Evolutionary conservation across 2,329 filamentous ascomycete genomes (phyloP), one percentile per base, ranked within the genome.

Genomic region (Venturia oleaginea): DNA sequence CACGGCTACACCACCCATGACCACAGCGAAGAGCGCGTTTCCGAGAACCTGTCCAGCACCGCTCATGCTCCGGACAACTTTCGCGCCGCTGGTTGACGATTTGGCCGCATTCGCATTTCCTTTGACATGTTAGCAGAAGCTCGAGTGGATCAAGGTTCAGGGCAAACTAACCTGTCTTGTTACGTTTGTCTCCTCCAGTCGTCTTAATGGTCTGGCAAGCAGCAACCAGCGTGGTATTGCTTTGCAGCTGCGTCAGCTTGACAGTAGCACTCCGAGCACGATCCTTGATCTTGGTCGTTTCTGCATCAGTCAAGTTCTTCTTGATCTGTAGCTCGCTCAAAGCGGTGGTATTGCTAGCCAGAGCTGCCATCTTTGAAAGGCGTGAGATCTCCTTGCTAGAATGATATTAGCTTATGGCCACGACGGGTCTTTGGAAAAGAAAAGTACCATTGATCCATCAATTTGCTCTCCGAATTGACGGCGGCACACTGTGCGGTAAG

Each of bases 181-280:
- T 62, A 3, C 19, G 38, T n/a, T 40, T 42, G 30, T 11, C 62
- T 32, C 48, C 62, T 10, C 34, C 19, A 34, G 48, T 43, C n/a
- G 64, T 68, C 62, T 69, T 70, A 54, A 69, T 65, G 40, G 68
- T 66, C 3, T 67, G 46, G 62, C 72, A 73, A 19, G 70, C 66
- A 30, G 67, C 66, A 4, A 68, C 69, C 8, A 74, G 68, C 0
- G 72, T 73, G n/a, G 69, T 70, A 63, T 74, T 74, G 4, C 65
- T 60, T 61, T 69, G 61, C 67, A 74, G 57, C 19, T 66, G 63
- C 62, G 68, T 42, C 37, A 74, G 64, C 66, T 70, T 71, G 2
- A 67, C 66, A 15, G 67, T 66, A 2, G 71, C 71, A 22, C 70
- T 66, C 40, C 51, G 61, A 34, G 70, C 67, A 61, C 68, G 67